Evolutionary conservation across 495 filamentous ascomycete species (phyloP), one percentile per base, ranked within the genome.

Genomic region (Podospora comata): DNA sequence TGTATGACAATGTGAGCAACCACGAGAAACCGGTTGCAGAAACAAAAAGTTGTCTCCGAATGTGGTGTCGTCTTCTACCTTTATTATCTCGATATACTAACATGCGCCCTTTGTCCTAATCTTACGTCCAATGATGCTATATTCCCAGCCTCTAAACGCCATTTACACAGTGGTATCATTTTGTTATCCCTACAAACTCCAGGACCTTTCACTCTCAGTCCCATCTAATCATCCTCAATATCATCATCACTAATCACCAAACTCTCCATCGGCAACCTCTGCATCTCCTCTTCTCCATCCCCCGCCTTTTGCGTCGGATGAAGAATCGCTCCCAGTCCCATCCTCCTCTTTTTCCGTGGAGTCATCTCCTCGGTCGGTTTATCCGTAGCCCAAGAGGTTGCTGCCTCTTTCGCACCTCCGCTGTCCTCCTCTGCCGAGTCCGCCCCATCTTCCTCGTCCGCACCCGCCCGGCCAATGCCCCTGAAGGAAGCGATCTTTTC

Each of bases 161-260:
- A 0, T 48, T 11, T 48, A 48, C 13, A 48, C 39, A 48, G 39
- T 48, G 39, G 39, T 48, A 48, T 48, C 39, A 48, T 48, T 48
- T 48, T 48, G 13, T 48, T 16, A 48, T 48, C 39, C 39, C 39
- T 48, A 16, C 39, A 48, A 48, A 48, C 3, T 16, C 15, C 39
- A 5, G 2, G 18, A 48, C 9, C 13, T 13, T 11, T 48, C 39
- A 3, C 13, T 48, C 39, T 48, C 23, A 1, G 23, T 11, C 7
- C 39, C 18, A 20, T 18, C 19, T 72, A 86, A 75, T 90, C 87
- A 80, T 97, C 94, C 78, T 93, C 92, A 78, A 99, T 98, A 84
- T 99, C 95, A 83, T 99, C 95, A 76, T 98, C 94, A 73, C 90
- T 93, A 57, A 98, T 80, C 64, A 93, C 86, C 67, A 96, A 75